Conservation (phyloP, 208 protist species). For the Crithidia bombi region DNA sequence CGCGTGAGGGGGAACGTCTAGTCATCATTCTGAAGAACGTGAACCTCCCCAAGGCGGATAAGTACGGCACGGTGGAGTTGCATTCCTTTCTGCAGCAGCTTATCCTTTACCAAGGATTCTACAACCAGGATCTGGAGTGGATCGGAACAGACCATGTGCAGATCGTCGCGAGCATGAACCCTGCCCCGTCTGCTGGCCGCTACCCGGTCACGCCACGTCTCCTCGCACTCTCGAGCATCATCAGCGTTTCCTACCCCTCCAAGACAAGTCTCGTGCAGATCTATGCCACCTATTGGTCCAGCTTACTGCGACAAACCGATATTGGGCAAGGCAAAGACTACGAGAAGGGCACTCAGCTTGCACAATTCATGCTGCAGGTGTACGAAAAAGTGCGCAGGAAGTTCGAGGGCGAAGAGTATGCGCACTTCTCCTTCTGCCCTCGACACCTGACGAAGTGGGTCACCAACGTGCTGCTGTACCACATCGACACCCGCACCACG, state of each 20-base stretch:
- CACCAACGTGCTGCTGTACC: slow-evolving; percentile 92
- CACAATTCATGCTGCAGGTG: slow-evolving; percentile 92
- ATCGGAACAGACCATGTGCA: slow-evolving; percentile 94
- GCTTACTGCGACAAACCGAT: slow-evolving; percentile 62
- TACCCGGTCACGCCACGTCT: slow-evolving; percentile 95
- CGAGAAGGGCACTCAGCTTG: slow-evolving; percentile 81
- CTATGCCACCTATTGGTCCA: slow-evolving; percentile 91
- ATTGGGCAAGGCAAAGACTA: slow-evolving; percentile 72
- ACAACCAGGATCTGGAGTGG: slow-evolving; percentile 97
- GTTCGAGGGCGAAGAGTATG: slow-evolving; percentile 95
- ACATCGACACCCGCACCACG: slow-evolving; percentile 85
- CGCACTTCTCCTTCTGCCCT: slow-evolving; percentile 97
- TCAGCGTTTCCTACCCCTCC: slow-evolving; percentile 92
- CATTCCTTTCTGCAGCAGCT: slow-evolving; percentile 98
- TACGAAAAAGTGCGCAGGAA: slow-evolving; percentile 90
- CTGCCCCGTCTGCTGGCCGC: slow-evolving; percentile 86
- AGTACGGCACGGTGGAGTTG: slow-evolving; percentile 97
- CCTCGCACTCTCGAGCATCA: slow-evolving; percentile 93
- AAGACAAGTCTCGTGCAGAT: slow-evolving; percentile 89
- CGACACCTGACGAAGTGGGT: slow-evolving; percentile 96
- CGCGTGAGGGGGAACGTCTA: slow-evolving; percentile 93
- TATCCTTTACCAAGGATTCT: slow-evolving; percentile 96
- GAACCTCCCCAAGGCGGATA: slow-evolving; percentile 97
- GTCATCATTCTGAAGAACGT: slow-evolving; percentile 97
- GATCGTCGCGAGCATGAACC: slow-evolving; percentile 96